Percentiles rank a stretch among this genome's conserved stretches.
phyloP scores from a whole-genome alignment of 1,139 yeast genomes.

The Pichia norvegensis region DNA sequence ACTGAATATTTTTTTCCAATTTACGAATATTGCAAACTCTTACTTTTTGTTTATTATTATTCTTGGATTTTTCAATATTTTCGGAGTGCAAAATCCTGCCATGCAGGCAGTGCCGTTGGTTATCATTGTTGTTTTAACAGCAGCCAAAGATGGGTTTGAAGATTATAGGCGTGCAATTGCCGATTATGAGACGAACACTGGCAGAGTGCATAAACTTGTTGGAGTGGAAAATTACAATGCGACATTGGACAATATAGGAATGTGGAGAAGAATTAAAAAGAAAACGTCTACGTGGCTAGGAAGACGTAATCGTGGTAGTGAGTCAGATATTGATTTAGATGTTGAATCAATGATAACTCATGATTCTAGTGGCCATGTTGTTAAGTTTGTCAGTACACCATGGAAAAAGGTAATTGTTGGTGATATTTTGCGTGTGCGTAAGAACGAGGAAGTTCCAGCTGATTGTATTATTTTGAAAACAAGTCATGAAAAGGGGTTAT shows the following conservation, averaged over 20 bases:
- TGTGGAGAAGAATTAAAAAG: conserved; percentile 49
- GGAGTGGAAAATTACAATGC: conserved; percentile 39
- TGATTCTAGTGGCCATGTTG: conserved; percentile 22
- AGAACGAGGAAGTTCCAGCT: conserved; percentile 54
- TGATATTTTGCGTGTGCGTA: conserved; percentile 43
- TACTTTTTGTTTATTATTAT: conserved; percentile 46
- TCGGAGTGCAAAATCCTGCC: conserved; percentile 52
- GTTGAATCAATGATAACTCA: neutral
- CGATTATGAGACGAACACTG: conserved; percentile 49
- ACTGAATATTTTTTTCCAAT: conserved; percentile 43
- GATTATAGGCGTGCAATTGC: conserved; percentile 47
- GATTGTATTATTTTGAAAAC: conserved; percentile 45
- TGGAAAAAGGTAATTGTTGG: conserved; percentile 55
- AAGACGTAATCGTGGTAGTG: conserved; percentile 11
- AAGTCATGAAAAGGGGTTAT: conserved; percentile 45
- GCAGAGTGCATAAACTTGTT: conserved; percentile 37
- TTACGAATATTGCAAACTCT: conserved; percentile 48
- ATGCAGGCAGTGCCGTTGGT: conserved; percentile 53
- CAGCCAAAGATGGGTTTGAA: conserved; percentile 51
- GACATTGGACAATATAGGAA: conserved; percentile 38
- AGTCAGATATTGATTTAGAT: neutral
- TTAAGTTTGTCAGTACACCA: conserved; percentile 28
- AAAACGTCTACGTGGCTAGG: conserved; percentile 8
- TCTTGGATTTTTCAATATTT: conserved; percentile 44
- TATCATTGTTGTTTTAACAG: conserved; percentile 49